Conservation (phyloP, 176 grass and related monocot genomes). For the Aegilops tauschii region DNA sequence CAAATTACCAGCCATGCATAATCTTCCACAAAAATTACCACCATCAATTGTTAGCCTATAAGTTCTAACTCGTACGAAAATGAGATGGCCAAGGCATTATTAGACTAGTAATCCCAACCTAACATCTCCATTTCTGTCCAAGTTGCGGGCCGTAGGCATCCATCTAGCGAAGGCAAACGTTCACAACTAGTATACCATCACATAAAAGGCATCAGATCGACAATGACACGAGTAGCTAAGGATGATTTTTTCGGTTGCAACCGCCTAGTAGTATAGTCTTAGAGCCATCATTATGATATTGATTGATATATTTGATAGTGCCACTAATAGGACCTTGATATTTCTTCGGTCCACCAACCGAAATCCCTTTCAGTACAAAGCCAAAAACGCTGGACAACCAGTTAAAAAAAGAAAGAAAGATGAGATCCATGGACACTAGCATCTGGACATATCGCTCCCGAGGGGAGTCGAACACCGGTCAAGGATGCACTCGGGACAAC, state of each 20-base stretch:
- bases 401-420: too few relatives aligned
- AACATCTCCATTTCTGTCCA: background rate
- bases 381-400: background rate
- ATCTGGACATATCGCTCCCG: too few relatives aligned
- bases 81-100: too few relatives aligned
- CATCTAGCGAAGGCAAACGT: background rate
- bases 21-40: too few relatives aligned
- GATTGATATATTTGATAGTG: background rate
- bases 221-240: too few relatives aligned
- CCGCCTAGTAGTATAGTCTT: background rate
- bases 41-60: too few relatives aligned
- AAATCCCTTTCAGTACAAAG: background rate
- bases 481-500: too few relatives aligned
- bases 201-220: background rate
- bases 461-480: too few relatives aligned
- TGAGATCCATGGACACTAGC: too few relatives aligned
- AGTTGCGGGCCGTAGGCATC: background rate
- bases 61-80: too few relatives aligned
- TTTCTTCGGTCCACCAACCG: background rate
- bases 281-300: background rate
- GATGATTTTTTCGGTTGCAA: too few relatives aligned
- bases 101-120: background rate
- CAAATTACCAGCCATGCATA: too few relatives aligned
- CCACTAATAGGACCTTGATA: background rate
- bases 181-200: background rate